These are phyloP conservation scores for Harringtonia lauricola DNA, from an alignment of 2,329 filamentous ascomycete genomes.

Conservation along the genomic window DNA sequence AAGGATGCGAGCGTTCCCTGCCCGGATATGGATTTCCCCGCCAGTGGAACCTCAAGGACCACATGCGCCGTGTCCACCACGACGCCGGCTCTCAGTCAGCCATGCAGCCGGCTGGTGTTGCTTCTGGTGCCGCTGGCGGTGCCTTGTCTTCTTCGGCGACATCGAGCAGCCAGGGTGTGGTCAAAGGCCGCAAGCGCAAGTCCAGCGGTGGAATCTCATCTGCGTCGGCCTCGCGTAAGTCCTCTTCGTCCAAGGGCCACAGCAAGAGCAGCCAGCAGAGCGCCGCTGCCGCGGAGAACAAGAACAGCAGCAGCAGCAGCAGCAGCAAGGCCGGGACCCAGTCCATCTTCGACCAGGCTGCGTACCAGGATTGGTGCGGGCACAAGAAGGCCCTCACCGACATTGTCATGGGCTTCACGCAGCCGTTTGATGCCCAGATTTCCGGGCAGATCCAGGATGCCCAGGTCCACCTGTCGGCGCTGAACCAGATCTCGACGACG, in stretches of 20 bases:
- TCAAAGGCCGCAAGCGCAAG: conserved; percentile 49
- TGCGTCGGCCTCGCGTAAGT: conserved; percentile 33
- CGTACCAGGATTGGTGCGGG: conserved; percentile 45
- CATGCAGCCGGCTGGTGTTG: conserved; percentile 14
- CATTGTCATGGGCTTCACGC: conserved; percentile 38
- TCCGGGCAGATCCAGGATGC: conserved; percentile 41
- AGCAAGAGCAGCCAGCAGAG: conserved; percentile 1
- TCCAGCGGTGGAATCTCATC: conserved; percentile 12
- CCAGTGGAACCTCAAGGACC: conserved; percentile 91
- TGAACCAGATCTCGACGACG: conserved; percentile 38
- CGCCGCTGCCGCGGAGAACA: neutral
- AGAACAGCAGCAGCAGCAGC: conserved; percentile 19
- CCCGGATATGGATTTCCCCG: conserved; percentile 84
- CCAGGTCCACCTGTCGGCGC: conserved; percentile 36
- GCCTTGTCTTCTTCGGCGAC: conserved; percentile 16
- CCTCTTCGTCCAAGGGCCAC: conserved; percentile 21
- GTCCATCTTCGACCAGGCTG: conserved; percentile 24
- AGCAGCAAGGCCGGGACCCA: conserved; percentile 15
- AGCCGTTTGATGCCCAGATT: conserved; percentile 40
- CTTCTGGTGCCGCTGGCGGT: conserved; percentile 16
- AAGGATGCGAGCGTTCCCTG: conserved; percentile 74
- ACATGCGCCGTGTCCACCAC: conserved; percentile 92
- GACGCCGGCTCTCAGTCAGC: conserved; percentile 28
- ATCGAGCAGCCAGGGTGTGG: conserved; percentile 24
- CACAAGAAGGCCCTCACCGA: conserved; percentile 53